phyloP scores from a whole-genome alignment of 108 stramenopile species.

The Cylindrotheca closterium region DNA sequence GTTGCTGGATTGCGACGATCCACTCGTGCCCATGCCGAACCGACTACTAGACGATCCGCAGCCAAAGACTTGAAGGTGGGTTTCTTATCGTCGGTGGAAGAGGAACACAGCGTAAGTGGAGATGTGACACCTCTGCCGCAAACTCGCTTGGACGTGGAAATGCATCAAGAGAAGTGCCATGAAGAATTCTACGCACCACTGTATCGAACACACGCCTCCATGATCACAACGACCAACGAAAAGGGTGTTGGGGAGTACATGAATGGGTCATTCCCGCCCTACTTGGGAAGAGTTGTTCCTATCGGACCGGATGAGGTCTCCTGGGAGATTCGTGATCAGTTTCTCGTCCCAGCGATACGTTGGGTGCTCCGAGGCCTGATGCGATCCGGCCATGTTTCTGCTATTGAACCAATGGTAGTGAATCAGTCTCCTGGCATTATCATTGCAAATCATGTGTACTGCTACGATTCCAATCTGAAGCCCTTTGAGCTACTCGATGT shows the following conservation, averaged over 20 bases:
- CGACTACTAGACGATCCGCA: not conserved
- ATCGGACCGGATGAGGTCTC: conserved; percentile 20
- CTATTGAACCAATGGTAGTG: conserved; percentile 51
- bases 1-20: conserved; percentile 33
- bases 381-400: conserved; percentile 70
- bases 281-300: conserved; percentile 73
- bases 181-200: conserved; percentile 67
- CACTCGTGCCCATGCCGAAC: conserved; percentile 14
- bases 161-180: conserved; percentile 57
- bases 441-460: conserved; percentile 63
- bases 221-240: conserved; percentile 9
- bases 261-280: conserved; percentile 78
- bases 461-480: conserved; percentile 34
- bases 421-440: conserved; percentile 52
- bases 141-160: conserved; percentile 63
- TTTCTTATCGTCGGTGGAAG: not conserved
- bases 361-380: conserved; percentile 86
- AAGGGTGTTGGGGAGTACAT: conserved; percentile 41
- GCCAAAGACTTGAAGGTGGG: not conserved
- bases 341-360: conserved; percentile 69
- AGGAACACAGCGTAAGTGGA: not conserved
- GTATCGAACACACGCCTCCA: conserved; percentile 41
- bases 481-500: conserved; percentile 71
- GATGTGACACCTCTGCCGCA: conserved; percentile 1
- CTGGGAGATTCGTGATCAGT: conserved; percentile 82